Evolutionary conservation across 179 eudicot genomes (phyloP), one percentile per base, ranked within the genome.

Genomic region (Corrigiola litoralis): DNA sequence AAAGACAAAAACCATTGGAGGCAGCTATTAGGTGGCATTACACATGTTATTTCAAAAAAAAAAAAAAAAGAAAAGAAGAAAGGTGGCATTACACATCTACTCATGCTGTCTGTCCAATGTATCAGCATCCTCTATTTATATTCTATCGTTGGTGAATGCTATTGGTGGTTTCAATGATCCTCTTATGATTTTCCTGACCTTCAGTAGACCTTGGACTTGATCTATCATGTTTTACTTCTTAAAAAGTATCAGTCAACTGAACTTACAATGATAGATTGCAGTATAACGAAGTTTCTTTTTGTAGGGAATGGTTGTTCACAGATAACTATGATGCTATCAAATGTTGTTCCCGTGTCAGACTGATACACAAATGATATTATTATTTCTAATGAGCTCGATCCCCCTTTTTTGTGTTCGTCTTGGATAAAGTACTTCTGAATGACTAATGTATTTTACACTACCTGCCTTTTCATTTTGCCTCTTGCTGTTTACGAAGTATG

Each of bases 1-100:
- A 58, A n/a, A n/a, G n/a, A n/a, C n/a, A n/a, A n/a, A 58, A 44
- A 31, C 61, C 66, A 32, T 33, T 61, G 31, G 49, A 61, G 47
- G 32, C 28, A 23, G n/a, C n/a, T n/a, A n/a, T n/a, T n/a, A n/a
- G n/a, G n/a, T n/a, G n/a, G n/a, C n/a, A n/a, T n/a, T n/a, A n/a
- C n/a, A n/a, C n/a, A n/a, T n/a, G n/a, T n/a, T n/a, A n/a, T n/a
- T n/a, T n/a, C n/a, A n/a, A n/a, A n/a, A n/a, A n/a, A n/a, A n/a
- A n/a, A n/a, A n/a, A n/a, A n/a, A n/a, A n/a, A n/a, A n/a, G n/a
- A n/a, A n/a, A n/a, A n/a, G n/a, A n/a, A n/a, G n/a, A n/a, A n/a
- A n/a, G n/a, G n/a, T n/a, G n/a, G n/a, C n/a, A n/a, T n/a, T n/a
- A n/a, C n/a, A n/a, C n/a, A n/a, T n/a, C n/a, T n/a, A n/a, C n/a